These are phyloP conservation scores for Dendrobium huoshanense DNA, from an alignment of 106 monocot species.

Conservation along the genomic window DNA sequence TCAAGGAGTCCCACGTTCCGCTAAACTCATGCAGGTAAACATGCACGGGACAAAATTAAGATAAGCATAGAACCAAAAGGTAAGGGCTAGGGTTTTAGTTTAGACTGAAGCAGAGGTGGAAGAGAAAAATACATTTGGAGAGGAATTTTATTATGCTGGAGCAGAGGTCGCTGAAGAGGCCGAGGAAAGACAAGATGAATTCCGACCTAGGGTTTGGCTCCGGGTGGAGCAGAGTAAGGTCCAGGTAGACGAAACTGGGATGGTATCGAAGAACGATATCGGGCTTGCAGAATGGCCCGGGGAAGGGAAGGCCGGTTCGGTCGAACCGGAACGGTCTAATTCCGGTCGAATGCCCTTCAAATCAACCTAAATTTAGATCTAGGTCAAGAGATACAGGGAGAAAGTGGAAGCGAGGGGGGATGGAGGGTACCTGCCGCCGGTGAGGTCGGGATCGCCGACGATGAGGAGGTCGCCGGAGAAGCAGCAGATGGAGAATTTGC, in stretches of 20 bases:
- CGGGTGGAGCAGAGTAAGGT: neutral
- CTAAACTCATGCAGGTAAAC: neutral
- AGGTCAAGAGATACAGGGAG: neutral
- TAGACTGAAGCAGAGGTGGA: neutral
- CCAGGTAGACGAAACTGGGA: neutral
- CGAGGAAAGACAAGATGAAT: neutral
- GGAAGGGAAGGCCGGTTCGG: neutral
- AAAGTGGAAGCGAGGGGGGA: neutral
- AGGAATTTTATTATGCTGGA: neutral
- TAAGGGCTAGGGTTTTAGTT: neutral
- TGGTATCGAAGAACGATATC: neutral
- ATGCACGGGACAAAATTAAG: neutral
- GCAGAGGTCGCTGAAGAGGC: neutral
- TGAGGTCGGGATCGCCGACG: neutral
- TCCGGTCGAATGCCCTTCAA: neutral
- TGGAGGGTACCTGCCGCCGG: neutral
- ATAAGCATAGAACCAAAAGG: neutral
- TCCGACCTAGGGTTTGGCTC: slow-evolving; percentile 1
- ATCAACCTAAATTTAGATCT: neutral
- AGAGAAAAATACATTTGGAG: neutral
- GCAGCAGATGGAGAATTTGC: neutral
- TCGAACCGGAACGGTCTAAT: slow-evolving; percentile 6
- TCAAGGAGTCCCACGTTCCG: neutral
- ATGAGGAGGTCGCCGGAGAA: neutral
- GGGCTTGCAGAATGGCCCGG: neutral